Base-by-base conservation (phyloP, 768 basidiomycete species). In the Rhodotorula kratochvilovae region DNA sequence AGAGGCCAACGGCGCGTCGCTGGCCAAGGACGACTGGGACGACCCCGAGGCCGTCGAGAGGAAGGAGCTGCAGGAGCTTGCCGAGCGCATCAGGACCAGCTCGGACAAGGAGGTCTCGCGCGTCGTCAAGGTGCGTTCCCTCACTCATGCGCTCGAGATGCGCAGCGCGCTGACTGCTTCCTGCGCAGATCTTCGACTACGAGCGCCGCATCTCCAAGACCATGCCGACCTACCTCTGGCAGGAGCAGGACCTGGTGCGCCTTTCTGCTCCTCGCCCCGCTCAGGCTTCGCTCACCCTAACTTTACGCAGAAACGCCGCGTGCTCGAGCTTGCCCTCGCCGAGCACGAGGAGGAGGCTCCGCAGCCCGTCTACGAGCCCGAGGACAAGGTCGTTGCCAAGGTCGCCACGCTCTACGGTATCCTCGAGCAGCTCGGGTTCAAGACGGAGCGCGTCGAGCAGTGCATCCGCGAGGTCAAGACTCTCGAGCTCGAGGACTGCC, bases 11-110 rank as follows among this genome's bases (percentile, higher is more conserved):
- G 54, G 36, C 33, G 53, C 15, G 23, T 13, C 39, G 23, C 42
- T 11, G 33, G 39, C 12, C 39, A 42, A 57, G 56, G 39, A 79
- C 31, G 76, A 62, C 57, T 68, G 67, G 69, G 69, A 67, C 31
- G 65, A 68, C 39, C 62, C 67, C 53, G 70, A 70, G 12, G 72
- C 75, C 29, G 70, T 77, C 15, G 82, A 82, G 68, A 76, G 79
- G 67, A 71, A 74, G 33, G 82, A 84, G 42, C 82, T 92, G 61
- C 92, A 93, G 81, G 81, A 80, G 57, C 77, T 92, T 58, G 86
- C 95, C 2, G 92, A 95, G 72, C 88, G 86, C 76, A 82, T 89
- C 59, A 91, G 95, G 77, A 91, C 94, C 29, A 92, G 87, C 78
- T 89, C 86, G 11, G 91, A 95, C 79, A 92, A 88, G 79, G 95